Base-by-base conservation (phyloP, 2,329 filamentous ascomycete species). In the Stachybotrys chartarum region DNA sequence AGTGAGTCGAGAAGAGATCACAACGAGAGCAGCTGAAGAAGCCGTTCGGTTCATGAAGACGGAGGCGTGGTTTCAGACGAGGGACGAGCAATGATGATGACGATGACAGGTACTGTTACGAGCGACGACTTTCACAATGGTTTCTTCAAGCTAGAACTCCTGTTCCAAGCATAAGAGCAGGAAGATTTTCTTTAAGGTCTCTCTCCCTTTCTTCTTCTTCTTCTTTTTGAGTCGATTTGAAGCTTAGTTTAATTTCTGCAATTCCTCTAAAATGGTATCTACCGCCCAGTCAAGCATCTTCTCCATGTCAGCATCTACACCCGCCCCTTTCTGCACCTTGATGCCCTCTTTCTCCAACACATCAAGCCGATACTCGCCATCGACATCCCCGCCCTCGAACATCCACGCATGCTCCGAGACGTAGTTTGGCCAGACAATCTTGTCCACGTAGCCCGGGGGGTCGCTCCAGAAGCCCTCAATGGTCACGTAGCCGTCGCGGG, bases 351-450 rank as follows among this genome's bases (percentile, higher is more conserved):
- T 67, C 30, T 60, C 58, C 61, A 82, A 68, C 51, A 78, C 74
- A 0, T 74, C 70, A 17, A 72, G 66, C 46, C 81, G 75, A 10
- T 85, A 66, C 50, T 71, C 64, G 0, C 81, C 81, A 62, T 88
- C 81, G 0, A 90, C 88, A 66, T 92, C 75, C 0, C 83, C 86
- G 7, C 75, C 73, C 60, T 85, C 72, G 66, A 97, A 94, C 69
- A 99, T 75, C 79, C 90, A 96, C 24, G 77, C 76, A 73, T 97
- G 92, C 63, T 91, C 84, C 54, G 81, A 78, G 4, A 88, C 89
- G 70, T 97, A 97, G 64, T 96, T 93, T 4, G 93, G 93, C 94
- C 94, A 99, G 5, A 99, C 94, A 54, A 99, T 82, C 68, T 88
- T 83, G 68, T 97, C 92, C 44, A 97, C 91, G 69, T 97, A 99